Conservation (phyloP, 345 rosid genomes). For the Turritis glabra region DNA sequence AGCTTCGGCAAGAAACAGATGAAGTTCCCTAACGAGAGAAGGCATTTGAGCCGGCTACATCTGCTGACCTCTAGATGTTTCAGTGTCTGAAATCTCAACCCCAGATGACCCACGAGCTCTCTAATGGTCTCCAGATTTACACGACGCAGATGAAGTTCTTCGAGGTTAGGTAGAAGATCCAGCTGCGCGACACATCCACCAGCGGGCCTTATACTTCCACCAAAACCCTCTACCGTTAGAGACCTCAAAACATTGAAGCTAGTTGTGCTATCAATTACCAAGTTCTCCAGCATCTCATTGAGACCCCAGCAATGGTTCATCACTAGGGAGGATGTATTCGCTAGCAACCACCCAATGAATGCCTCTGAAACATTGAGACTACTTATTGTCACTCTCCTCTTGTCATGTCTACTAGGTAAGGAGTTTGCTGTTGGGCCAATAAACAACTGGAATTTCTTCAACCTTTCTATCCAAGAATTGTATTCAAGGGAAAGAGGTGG, state of each 20-base stretch:
- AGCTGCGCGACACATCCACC: conserved; percentile 41
- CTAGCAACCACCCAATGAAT: conserved; percentile 33
- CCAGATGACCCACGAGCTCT: conserved; percentile 36
- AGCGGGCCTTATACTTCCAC: conserved; percentile 33
- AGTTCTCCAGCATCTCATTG: conserved; percentile 37
- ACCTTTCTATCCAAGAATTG: conserved; percentile 26
- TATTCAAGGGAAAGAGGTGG: conserved; percentile 35
- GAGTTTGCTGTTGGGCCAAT: conserved; percentile 41
- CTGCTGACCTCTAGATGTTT: conserved; percentile 38
- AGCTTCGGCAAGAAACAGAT: conserved; percentile 37
- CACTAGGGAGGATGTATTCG: conserved; percentile 36
- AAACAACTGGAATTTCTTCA: conserved; percentile 36
- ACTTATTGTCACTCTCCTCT: conserved; percentile 37
- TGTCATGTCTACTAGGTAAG: conserved; percentile 35
- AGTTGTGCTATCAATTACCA: conserved; percentile 32
- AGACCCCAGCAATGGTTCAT: conserved; percentile 39
- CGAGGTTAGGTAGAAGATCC: conserved; percentile 42
- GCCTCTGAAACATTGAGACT: conserved; percentile 38
- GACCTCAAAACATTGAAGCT: conserved; percentile 33
- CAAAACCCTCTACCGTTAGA: conserved; percentile 31
- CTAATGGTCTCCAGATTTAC: conserved; percentile 37
- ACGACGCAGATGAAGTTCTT: conserved; percentile 43
- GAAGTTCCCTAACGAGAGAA: conserved; percentile 37
- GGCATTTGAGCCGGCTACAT: conserved; percentile 38
- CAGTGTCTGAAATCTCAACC: conserved; percentile 32